Evolutionary conservation across 805 yeast species (phyloP), one percentile per base, ranked within the genome.

Genomic region (Spathaspora sp.): DNA sequence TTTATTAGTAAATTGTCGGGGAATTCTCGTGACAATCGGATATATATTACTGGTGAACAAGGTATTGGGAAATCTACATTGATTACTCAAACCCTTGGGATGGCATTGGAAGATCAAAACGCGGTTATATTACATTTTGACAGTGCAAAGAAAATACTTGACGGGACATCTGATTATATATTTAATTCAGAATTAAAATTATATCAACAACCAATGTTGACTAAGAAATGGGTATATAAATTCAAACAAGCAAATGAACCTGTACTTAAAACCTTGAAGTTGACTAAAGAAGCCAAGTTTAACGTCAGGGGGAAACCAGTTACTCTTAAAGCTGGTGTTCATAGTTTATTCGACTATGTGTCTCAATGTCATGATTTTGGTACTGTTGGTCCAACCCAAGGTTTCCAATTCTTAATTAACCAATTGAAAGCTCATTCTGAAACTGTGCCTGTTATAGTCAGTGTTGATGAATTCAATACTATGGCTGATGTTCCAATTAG

Each of bases 41-140:
- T 78, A 29, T 71, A 84, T 29, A 54, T 89, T n/a, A 64, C 80
- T 18, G 96, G 96, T 43, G 84, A 79, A 50, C 69, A 80, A 44
- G 97, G 97, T 47, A 76, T 80, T 10, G 97, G 97, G 7, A 92
- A 91, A 71, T 80, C 93, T 2, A 81, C 89, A 0, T 61, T 85
- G 39, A 60, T 91, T 46, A 67, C 92, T 0, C 97, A 91, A 66
- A 74, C 85, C 1, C 86, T 86, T 43, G 81, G 86, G 0, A 66
- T 87, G 46, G 78, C 83, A 2, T 54, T 61, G 28, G 60, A 67
- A 9, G 55, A 74, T 35, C 54, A 62, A 5, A 47, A 54, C 17
- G 66, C 72, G 16, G 67, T 86, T 14, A 68, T 89, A 4, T 60
- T 91, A 45, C 89, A 87, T 47, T 66, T 90, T 16, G 81, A 90